Conservation (phyloP, 305 asterid species). For the Salvia sclarea region DNA sequence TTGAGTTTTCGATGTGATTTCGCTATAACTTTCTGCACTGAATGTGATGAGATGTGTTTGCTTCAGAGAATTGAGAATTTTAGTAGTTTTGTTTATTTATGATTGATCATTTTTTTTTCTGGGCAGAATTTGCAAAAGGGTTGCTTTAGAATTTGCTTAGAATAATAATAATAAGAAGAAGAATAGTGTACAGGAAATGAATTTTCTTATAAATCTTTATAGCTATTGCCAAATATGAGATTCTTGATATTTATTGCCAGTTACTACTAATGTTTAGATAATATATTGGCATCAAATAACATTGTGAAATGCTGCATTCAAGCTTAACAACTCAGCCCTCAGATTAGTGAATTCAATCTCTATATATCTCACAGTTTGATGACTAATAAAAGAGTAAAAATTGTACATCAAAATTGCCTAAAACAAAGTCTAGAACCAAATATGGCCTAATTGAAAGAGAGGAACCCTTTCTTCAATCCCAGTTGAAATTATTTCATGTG, state of each 20-base stretch:
- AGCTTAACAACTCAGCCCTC: background rate
- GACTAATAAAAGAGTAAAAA: background rate
- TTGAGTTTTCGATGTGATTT: background rate
- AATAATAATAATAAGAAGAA: conserved; percentile 6
- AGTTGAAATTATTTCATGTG: background rate
- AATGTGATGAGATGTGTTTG: background rate
- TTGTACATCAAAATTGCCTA: no score
- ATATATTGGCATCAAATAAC: background rate
- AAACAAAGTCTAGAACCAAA: background rate
- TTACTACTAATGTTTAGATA: background rate
- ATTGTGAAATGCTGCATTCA: conserved; percentile 16
- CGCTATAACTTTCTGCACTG: conserved; percentile 18
- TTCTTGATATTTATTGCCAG: conserved; percentile 2
- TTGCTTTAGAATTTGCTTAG: conserved; percentile 14
- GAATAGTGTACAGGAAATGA: background rate
- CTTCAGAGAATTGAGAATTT: no score
- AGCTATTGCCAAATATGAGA: conserved; percentile 2
- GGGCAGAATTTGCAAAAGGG: conserved; percentile 6
- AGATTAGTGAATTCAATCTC: background rate
- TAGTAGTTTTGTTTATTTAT: no score
- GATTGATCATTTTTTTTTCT: background rate
- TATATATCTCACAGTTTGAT: background rate
- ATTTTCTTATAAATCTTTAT: background rate
- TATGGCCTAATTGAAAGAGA: background rate
- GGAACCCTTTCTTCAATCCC: background rate